phyloP scores from a whole-genome alignment of 345 rosid species.

The Eucalyptus paniculata region DNA sequence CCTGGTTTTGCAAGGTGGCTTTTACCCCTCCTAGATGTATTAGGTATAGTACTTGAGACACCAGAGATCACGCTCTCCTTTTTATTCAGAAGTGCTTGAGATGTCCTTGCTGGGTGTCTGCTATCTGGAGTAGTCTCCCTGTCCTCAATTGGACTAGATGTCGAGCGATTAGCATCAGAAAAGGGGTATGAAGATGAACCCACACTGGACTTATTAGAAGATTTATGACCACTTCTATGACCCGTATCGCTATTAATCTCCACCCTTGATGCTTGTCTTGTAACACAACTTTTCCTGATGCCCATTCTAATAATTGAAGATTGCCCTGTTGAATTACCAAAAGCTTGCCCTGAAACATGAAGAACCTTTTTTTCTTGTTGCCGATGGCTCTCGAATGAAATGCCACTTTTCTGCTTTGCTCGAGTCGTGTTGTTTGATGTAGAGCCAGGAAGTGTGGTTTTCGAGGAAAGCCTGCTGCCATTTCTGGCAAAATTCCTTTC shows the following conservation, averaged over 20 bases:
- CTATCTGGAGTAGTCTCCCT: conserved; percentile 32
- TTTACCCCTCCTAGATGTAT: not conserved
- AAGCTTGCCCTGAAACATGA: conserved; percentile 20
- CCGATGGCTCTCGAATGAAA: conserved; percentile 19
- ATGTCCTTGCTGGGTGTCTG: conserved; percentile 12
- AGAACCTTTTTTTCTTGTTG: conserved; percentile 3
- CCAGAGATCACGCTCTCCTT: conserved; percentile 1
- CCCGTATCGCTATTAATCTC: conserved; percentile 5
- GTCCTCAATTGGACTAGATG: not conserved
- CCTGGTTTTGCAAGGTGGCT: conserved; percentile 1
- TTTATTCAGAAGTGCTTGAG: conserved; percentile 1
- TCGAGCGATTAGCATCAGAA: not conserved
- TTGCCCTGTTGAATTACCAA: conserved; percentile 19
- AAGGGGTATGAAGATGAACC: conserved; percentile 29
- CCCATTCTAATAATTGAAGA: conserved; percentile 18
- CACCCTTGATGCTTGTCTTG: conserved; percentile 43
- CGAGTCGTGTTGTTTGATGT: not conserved
- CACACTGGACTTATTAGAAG: conserved; percentile 41
- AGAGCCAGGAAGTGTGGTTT: not conserved
- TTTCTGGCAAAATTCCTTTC: not conserved
- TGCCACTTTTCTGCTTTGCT: conserved; percentile 14
- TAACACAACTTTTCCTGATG: conserved; percentile 38
- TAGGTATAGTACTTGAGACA: not conserved
- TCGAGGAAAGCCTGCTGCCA: not conserved
- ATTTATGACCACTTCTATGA: conserved; percentile 8